phyloP scores from a whole-genome alignment of 1,284 basidiomycete genomes.

The Tausonia pullulans region DNA sequence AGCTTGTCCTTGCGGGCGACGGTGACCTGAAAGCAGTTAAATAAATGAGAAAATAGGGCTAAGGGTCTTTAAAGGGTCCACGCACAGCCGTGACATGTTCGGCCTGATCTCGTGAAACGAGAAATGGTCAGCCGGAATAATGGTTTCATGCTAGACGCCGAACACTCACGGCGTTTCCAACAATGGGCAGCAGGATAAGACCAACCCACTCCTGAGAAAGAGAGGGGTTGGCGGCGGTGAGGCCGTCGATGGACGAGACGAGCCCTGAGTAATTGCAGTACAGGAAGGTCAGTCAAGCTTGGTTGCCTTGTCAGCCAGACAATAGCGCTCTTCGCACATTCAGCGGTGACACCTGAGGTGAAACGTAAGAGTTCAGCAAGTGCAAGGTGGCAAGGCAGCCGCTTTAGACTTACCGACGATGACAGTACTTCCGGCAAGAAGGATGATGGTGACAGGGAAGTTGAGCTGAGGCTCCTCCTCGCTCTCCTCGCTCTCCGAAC shows the following conservation, averaged over 20 bases:
- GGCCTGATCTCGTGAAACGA: slow-evolving; percentile 12
- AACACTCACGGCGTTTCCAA: slow-evolving; percentile 22
- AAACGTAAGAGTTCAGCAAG: too few relatives aligned
- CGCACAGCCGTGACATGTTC: slow-evolving; percentile 28
- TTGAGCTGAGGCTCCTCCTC: slow-evolving; percentile 37
- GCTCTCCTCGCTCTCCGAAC: slow-evolving; percentile 18
- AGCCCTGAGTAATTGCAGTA: neutral
- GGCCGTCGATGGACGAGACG: slow-evolving; percentile 9
- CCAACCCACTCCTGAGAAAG: slow-evolving; percentile 55
- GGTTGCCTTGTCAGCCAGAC: neutral
- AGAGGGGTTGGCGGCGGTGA: slow-evolving; percentile 41
- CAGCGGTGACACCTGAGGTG: neutral
- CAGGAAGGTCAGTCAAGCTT: neutral
- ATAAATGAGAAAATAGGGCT: too few relatives aligned
- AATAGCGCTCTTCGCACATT: neutral
- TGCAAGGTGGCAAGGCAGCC: neutral
- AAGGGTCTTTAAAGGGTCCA: too few relatives aligned
- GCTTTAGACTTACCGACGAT: slow-evolving; percentile 25
- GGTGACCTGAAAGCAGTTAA: slow-evolving; percentile 16
- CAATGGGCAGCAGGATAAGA: slow-evolving; percentile 31
- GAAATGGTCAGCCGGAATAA: too few relatives aligned
- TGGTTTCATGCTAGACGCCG: too few relatives aligned
- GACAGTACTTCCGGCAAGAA: slow-evolving; percentile 36
- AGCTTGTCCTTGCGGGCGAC: slow-evolving; percentile 62
- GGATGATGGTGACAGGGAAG: slow-evolving; percentile 34